Evolutionary conservation across 257 asterid species (phyloP).

Genomic region (Solanum chmielewskii): DNA sequence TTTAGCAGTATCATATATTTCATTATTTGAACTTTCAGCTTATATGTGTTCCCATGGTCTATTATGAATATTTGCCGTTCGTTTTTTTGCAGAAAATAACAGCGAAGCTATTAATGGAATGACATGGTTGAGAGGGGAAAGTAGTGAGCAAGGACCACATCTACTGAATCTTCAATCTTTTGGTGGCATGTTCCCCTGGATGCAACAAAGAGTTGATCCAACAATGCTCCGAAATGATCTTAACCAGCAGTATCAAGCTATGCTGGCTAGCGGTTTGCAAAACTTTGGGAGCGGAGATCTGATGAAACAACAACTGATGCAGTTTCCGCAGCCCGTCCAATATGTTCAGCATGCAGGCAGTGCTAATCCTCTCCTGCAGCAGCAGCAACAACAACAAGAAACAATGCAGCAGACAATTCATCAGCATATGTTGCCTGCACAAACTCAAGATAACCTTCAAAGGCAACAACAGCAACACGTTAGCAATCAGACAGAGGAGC

Average conservation of each 20-base stretch:
- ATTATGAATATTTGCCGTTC: not conserved
- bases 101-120: conserved; percentile 59
- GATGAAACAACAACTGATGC: conserved; percentile 56
- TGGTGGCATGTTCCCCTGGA: conserved; percentile 65
- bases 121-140: conserved; percentile 84
- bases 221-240: conserved; percentile 47
- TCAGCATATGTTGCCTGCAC: conserved; percentile 44
- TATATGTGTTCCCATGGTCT: not conserved
- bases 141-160: conserved; percentile 67
- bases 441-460: conserved; percentile 65
- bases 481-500: conserved; percentile 36
- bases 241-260: conserved; percentile 78
- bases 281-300: conserved; percentile 52
- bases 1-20: not conserved
- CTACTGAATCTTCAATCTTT: conserved; percentile 55
- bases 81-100: conserved; percentile 37
- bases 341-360: conserved; percentile 53
- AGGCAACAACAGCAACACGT: conserved; percentile 44
- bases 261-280: conserved; percentile 60
- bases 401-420: conserved; percentile 35
- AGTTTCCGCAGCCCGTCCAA: conserved; percentile 64
- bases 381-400: conserved; percentile 52
- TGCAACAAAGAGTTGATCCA: conserved; percentile 86
- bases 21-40: not conserved
- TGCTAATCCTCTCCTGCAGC: conserved; percentile 33